Conservation (phyloP, 2,329 filamentous ascomycete genomes). For the Xylariaceae sp. region DNA sequence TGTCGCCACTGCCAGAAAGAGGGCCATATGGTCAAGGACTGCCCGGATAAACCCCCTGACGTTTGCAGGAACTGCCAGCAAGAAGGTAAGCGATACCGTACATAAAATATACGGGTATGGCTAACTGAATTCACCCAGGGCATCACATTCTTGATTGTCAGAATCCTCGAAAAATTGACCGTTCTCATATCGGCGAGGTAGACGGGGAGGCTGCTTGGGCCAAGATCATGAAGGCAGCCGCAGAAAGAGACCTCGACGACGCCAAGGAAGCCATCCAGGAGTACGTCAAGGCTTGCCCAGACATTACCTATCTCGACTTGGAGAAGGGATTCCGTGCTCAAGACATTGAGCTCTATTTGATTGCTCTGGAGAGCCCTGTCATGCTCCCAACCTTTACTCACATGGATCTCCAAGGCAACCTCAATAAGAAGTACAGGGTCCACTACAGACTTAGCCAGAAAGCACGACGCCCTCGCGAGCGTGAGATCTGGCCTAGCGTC, state of each 20-base stretch:
- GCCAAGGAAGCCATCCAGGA: slow-evolving; percentile 54
- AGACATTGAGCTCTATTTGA: slow-evolving; percentile 52
- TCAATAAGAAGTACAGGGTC: slow-evolving; percentile 59
- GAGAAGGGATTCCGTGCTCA: slow-evolving; percentile 55
- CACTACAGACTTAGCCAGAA: slow-evolving; percentile 56
- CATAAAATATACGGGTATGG: background rate
- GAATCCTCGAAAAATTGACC: slow-evolving; percentile 54
- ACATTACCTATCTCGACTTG: slow-evolving; percentile 53
- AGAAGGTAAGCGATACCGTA: slow-evolving; percentile 42
- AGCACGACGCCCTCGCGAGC: slow-evolving; percentile 53
- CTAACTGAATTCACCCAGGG: slow-evolving; percentile 36
- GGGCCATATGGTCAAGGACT: slow-evolving; percentile 56
- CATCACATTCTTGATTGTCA: slow-evolving; percentile 53
- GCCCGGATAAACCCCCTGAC: slow-evolving; percentile 52
- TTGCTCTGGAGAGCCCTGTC: slow-evolving; percentile 53
- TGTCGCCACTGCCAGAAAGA: slow-evolving; percentile 46
- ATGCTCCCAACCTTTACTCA: slow-evolving; percentile 56
- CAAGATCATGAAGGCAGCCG: slow-evolving; percentile 47
- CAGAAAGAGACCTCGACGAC: slow-evolving; percentile 54
- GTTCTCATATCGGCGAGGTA: slow-evolving; percentile 44
- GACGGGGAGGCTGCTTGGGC: slow-evolving; percentile 53
- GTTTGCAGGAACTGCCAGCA: slow-evolving; percentile 57
- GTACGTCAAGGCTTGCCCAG: slow-evolving; percentile 57
- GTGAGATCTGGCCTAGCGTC: slow-evolving; percentile 53
- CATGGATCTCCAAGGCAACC: slow-evolving; percentile 66